Base-by-base conservation (phyloP, 352 stramenopile species). In the Elongisporangium senticosum region DNA sequence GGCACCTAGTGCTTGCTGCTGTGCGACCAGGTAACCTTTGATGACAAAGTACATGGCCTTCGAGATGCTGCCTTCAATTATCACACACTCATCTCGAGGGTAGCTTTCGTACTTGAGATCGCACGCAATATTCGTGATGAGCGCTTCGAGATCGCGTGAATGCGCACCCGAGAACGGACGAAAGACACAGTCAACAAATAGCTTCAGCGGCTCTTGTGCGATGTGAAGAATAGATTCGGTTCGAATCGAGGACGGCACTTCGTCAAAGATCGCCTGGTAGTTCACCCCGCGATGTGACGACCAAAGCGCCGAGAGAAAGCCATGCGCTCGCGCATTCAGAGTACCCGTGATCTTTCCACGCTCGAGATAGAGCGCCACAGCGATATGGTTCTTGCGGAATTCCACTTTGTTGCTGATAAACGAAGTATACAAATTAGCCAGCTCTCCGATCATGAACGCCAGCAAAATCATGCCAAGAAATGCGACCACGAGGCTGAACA, bases 41-140 rank as follows among this genome's bases (percentile, higher is more conserved):
- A 86, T 69, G 20, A 91, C 77, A 51, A 91, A 89, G 63, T 83
- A 91, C 77, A 89, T 86, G 22, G 76, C 69, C 39, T 81, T 85
- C 2, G 74, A 67, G 51, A 89, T 81, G 20, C 67, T 84, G 1
- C 81, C 81, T 67, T 91, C 79, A 22, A 79, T 59, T 11, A 90
- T 59, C 17, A 89, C 75, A 7, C 59, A 73, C 26, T 90, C 81
- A 49, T 84, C 79, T 20, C 78, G 75, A 13, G 79, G 79, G 48
- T 87, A 91, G 15, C 76, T 69, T 61, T 89, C 72, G 50, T 87
- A 89, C 17, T 69, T 73, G 8, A 91, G 67, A 8, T 78, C 63
- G 37, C 80, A 65, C 5, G 81, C 75, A 14, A 86, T 70, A 2
- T 69, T 65, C 1, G 55, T 53, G 19, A 64, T 67, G 1, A 82